Evolutionary conservation across 1,139 yeast species (phyloP).

Genomic region (Sugiyamaella xylanicola): DNA sequence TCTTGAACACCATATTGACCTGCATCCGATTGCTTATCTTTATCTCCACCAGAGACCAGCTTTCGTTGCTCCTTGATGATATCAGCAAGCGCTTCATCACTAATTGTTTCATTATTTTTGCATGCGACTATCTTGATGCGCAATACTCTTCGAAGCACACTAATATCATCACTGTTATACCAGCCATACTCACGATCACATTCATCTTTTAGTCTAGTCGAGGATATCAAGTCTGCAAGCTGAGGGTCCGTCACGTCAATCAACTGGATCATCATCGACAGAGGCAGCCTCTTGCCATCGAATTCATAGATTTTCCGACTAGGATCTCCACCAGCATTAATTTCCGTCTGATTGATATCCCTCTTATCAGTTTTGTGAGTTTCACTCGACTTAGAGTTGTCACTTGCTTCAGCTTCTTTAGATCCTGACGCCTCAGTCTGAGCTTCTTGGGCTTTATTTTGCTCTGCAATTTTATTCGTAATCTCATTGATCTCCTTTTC

Average conservation of each 20-base stretch:
- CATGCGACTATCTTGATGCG: constrained; percentile 58
- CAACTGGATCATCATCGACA: constrained; percentile 73
- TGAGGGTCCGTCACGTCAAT: constrained; percentile 77
- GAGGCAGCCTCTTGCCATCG: constrained; percentile 71
- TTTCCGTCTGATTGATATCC: no score
- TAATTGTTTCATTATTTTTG: constrained; percentile 37
- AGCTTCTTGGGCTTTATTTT: no score
- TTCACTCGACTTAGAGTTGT: no score
- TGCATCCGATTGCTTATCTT: constrained; percentile 27
- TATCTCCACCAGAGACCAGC: constrained; percentile 2
- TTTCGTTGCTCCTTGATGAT: constrained; percentile 34
- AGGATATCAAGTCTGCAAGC: constrained; percentile 52
- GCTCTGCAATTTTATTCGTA: neutral
- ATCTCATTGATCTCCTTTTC: constrained; percentile 21
- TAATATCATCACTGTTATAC: constrained; percentile 64
- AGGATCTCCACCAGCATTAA: no score
- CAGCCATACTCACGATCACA: constrained; percentile 63
- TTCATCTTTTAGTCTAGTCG: constrained; percentile 40
- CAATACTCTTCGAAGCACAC: constrained; percentile 65
- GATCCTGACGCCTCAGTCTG: no score
- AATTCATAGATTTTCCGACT: constrained; percentile 52
- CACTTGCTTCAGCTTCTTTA: no score
- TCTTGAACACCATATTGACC: no score
- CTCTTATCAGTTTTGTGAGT: no score
- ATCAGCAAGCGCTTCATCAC: constrained; percentile 28